Base-by-base conservation (phyloP, 1,284 basidiomycete species). In the Coniferiporia sulphurascens region DNA sequence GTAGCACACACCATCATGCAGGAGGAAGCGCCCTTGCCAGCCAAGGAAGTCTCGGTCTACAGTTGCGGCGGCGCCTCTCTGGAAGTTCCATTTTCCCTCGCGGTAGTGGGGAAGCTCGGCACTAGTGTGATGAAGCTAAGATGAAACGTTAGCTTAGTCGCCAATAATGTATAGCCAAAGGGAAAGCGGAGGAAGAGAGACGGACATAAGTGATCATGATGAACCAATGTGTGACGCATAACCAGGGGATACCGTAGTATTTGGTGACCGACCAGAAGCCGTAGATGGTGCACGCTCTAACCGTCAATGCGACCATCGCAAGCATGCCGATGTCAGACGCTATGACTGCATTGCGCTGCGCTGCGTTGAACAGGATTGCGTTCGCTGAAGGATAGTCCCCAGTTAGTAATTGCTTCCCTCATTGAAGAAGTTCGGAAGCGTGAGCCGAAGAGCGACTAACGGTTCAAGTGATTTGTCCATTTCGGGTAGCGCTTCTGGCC, bases 401-500 rank as follows among this genome's bases (percentile, higher is more conserved):
- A 8, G 9, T 41, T 41, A 41, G 38, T 10, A 3, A 3, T 41
- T 5, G 5, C 27, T 27, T 27, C 27, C 5, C 27, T 27, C 5
- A 2, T 32, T 15, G 32, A 10, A 36, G 48, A 43, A 53, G 22
- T 52, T 15, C 19, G 2, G 15, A 15, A 13, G 19, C 15, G 32
- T 12, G 21, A 36, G 58, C 6, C 21, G 36, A 45, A 15, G 19
- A 9, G 27, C 46, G 15, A 74, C 78, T 66, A 62, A 83, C 80
- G 81, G 70, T 80, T 71, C 62, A 84, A 84, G 63, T 84, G 82
- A 64, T 83, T 84, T 13, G 82, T 84, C 9, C 77, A 81, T 70
- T 75, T 77, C 52, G 85, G 86, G 80, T 94, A 81, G 74, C 81
- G 70, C 71, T 81, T 82, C 65, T 85, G 82, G 1, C 84, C 83